phyloP scores from a whole-genome alignment of 768 basidiomycete genomes.

The Boletus tomentosulus region DNA sequence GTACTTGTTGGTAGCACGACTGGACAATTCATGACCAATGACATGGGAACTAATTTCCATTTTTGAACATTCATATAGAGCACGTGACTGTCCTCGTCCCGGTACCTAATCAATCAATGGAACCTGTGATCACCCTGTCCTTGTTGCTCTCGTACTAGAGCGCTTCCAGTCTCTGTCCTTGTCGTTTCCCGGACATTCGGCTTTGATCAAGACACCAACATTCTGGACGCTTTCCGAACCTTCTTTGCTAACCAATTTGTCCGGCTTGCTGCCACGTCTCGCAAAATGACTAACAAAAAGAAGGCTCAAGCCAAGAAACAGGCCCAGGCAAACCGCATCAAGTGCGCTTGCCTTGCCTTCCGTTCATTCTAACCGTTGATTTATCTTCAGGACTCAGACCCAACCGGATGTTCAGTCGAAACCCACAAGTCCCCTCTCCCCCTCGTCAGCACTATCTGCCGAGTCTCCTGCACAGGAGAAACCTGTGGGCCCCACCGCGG shows the following conservation, averaged over 20 bases:
- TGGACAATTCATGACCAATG: background rate
- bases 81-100: conserved; percentile 14
- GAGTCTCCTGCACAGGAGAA: conserved; percentile 13
- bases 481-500: conserved; percentile 36
- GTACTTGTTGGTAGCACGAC: background rate
- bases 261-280: background rate
- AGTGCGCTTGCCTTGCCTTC: conserved; percentile 13
- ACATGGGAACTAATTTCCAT: conserved; percentile 11
- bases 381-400: conserved; percentile 12
- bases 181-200: background rate
- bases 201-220: background rate
- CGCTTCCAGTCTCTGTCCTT: background rate
- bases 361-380: conserved; percentile 7
- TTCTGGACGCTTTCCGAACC: conserved; percentile 8
- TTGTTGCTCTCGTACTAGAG: background rate
- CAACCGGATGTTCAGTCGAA: conserved; percentile 5
- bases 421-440: conserved; percentile 16
- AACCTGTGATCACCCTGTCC: background rate
- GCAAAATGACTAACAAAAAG: conserved; percentile 32
- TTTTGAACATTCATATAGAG: background rate
- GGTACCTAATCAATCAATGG: conserved; percentile 3
- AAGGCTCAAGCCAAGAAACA: conserved; percentile 27
- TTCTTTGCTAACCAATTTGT: background rate
- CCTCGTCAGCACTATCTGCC: conserved; percentile 9
- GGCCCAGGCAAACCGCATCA: conserved; percentile 22